Base-by-base conservation (phyloP, 2,329 filamentous ascomycete species). In the Aspergillus carbonarius region DNA sequence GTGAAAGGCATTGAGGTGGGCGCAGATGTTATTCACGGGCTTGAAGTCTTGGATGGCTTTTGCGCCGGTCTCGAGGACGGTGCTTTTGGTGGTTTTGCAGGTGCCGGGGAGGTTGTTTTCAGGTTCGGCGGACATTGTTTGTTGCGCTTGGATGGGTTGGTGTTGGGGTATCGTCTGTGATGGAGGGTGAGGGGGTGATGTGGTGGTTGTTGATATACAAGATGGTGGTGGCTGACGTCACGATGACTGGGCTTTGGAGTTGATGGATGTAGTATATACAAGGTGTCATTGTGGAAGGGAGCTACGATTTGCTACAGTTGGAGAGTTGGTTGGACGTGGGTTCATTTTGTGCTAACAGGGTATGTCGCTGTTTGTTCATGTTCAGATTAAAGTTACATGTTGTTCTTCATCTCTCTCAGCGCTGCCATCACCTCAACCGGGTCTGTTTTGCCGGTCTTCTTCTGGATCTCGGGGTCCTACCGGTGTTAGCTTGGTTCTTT, bases 1-100 rank as follows among this genome's bases (percentile, higher is more conserved):
- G 69, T 96, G 92, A 69, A 93, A 93, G n/a, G 90, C 91, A 67
- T 95, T 93, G 1, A 96, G 81, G 70, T 93, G 90, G 1, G 90
- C 91, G 74, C 91, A 95, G 50, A 96, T 83, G 54, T 86, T 84
- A 67, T 91, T 88, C 6, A 91, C 75, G 0, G 91, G 91, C 0
- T 82, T 78, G 72, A 96, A 91, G 63, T 77, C 72, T 56, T 79
- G 76, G 15, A 73, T 60, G 35, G 70, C 66, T 2, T 64, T 56
- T 4, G 76, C 76, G 17, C 75, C 76, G 9, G 70, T 70, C 56
- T 78, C 75, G 17, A 79, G 70, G 1, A 77, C 66, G 42, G 66
- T 65, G 54, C 71, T 76, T 63, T 76, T 75, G 37, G 65, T 63
- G 6, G 71, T 69, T 12, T 70, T 67, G 6, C 74, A 69, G 7